Evolutionary conservation across 352 stramenopile genomes (phyloP).

Genomic region (Globisporangium paddicum): DNA sequence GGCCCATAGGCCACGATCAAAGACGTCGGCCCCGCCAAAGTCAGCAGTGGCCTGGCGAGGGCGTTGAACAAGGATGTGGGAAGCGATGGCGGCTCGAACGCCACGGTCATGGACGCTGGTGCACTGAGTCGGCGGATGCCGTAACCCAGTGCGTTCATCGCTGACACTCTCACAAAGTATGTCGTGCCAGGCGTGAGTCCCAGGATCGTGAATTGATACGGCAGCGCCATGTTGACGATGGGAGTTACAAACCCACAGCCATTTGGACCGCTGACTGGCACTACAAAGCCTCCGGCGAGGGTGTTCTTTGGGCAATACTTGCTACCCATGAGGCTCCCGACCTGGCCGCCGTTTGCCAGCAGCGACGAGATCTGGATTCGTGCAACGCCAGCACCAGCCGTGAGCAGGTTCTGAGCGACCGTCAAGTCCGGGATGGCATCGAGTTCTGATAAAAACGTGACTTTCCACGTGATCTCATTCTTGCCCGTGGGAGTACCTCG

Average conservation of each 20-base stretch:
- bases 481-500: slow-evolving; percentile 27
- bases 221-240: slow-evolving; percentile 13
- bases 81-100: slow-evolving; percentile 46
- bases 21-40: slow-evolving; percentile 59
- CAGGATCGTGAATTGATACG: slow-evolving; percentile 50
- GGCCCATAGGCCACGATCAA: slow-evolving; percentile 77
- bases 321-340: slow-evolving; percentile 31
- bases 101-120: slow-evolving; percentile 51
- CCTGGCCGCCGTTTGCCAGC: slow-evolving; percentile 15
- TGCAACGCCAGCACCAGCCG: slow-evolving; percentile 29
- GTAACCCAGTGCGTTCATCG: slow-evolving; percentile 62
- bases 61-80: slow-evolving; percentile 66
- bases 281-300: slow-evolving; percentile 12
- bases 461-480: slow-evolving; percentile 70
- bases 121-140: slow-evolving; percentile 51
- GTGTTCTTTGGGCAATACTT: slow-evolving; percentile 44
- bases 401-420: slow-evolving; percentile 39
- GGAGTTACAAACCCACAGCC: slow-evolving; percentile 33
- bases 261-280: slow-evolving; percentile 20
- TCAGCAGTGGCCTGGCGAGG: slow-evolving; percentile 48
- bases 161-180: slow-evolving; percentile 71
- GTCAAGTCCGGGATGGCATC: slow-evolving; percentile 45
- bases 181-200: slow-evolving; percentile 50
- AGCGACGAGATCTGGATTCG: slow-evolving; percentile 31
- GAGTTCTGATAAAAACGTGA: slow-evolving; percentile 77